Evolutionary conservation across 805 yeast species (phyloP).

Genomic region (Hanseniaspora lachancei): DNA sequence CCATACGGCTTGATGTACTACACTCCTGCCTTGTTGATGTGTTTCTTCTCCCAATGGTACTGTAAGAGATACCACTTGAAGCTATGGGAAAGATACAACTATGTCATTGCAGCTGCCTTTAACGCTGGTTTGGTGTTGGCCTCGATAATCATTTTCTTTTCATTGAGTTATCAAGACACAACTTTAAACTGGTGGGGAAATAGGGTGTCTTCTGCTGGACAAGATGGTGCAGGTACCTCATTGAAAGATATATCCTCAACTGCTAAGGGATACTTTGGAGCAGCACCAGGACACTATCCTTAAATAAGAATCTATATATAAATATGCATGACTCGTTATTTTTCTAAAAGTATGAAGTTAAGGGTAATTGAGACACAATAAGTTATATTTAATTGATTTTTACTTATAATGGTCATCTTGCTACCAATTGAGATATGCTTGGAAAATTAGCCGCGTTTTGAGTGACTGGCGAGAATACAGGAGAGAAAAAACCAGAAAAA

Average conservation of each 20-base stretch:
- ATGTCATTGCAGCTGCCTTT: conserved; percentile 45
- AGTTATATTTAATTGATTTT: too few species aligned
- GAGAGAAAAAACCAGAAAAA: too few species aligned
- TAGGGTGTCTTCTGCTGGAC: conserved; percentile 27
- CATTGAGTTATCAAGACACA: conserved; percentile 36
- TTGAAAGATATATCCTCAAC: conserved; percentile 14
- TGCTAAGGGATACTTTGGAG: conserved; percentile 20
- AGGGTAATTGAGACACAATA: too few species aligned
- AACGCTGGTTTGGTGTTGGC: conserved; percentile 51
- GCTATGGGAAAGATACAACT: conserved; percentile 52
- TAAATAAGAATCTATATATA: too few species aligned
- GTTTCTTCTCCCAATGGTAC: conserved; percentile 36
- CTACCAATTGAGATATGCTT: too few species aligned
- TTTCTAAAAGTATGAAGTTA: too few species aligned
- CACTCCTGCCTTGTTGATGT: conserved; percentile 22
- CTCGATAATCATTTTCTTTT: conserved; percentile 41
- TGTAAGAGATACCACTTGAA: conserved; percentile 36
- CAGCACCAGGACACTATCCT: conserved; percentile 26
- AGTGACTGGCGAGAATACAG: too few species aligned
- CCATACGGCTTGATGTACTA: conserved; percentile 36
- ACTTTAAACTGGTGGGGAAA: conserved; percentile 49
- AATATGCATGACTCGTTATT: too few species aligned
- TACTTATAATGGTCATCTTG: too few species aligned
- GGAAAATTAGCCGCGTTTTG: too few species aligned
- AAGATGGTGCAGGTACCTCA: conserved; percentile 16